phyloP scores from a whole-genome alignment of 768 basidiomycete genomes.

The Trametes villosa region DNA sequence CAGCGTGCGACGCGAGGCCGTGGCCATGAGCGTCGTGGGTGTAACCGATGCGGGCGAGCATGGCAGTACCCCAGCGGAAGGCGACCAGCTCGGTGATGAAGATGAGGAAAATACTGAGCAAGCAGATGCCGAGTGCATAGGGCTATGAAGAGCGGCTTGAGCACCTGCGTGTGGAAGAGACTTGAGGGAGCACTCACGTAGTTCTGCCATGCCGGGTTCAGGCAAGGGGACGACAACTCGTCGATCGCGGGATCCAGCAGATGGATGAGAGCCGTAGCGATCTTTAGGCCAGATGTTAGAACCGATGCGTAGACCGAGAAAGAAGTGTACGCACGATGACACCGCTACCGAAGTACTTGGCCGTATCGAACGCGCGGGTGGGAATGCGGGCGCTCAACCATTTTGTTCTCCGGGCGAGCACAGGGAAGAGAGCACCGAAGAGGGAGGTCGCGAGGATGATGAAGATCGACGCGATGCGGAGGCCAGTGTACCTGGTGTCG shows the following conservation, averaged over 20 bases:
- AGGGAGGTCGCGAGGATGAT: slow-evolving; percentile 67
- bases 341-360: slow-evolving; percentile 91
- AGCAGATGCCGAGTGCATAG: slow-evolving; percentile 79
- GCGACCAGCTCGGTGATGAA: slow-evolving; percentile 87
- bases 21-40: slow-evolving; percentile 74
- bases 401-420: slow-evolving; percentile 56
- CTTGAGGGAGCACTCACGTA: slow-evolving; percentile 60
- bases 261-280: slow-evolving; percentile 90
- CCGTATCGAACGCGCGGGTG: slow-evolving; percentile 71
- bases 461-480: slow-evolving; percentile 77
- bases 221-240: slow-evolving; percentile 71
- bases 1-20: slow-evolving; percentile 54
- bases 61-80: slow-evolving; percentile 83
- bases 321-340: slow-evolving; percentile 63
- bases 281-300: slow-evolving; percentile 44
- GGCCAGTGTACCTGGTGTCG: slow-evolving; percentile 47
- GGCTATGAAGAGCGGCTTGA: slow-evolving; percentile 50
- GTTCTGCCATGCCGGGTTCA: slow-evolving; percentile 66
- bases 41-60: slow-evolving; percentile 68
- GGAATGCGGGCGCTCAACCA: slow-evolving; percentile 57
- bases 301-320: neutral
- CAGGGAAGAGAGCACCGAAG: slow-evolving; percentile 71
- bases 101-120: slow-evolving; percentile 80
- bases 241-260: slow-evolving; percentile 76
- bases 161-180: neutral